Base-by-base conservation (phyloP, 768 basidiomycete species). In the Mycena filopes region DNA sequence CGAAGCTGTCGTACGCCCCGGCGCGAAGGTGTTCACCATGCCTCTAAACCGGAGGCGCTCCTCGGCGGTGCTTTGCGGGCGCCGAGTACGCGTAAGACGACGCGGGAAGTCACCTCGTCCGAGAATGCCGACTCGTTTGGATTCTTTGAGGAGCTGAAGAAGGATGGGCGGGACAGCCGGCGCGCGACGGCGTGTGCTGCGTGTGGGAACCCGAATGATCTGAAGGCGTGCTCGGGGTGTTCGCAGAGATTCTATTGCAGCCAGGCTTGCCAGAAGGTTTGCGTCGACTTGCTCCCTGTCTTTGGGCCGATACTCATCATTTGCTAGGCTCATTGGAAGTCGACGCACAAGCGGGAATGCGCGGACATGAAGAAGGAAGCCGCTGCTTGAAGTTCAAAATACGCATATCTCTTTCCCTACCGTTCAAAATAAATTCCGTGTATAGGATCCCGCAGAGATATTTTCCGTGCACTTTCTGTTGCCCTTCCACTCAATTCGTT, bases 181-280 rank as follows among this genome's bases (percentile, higher is more conserved):
- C 60, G 65, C 31, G 69, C 65, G 60, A 68, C 66, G 50, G 67
- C 68, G 42, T 73, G 73, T 53, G 72, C 72, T 28, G 67, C 69
- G 16, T 74, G 72, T 59, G 73, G 73, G 49, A 74, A 69, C 55
- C 73, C 73, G 38, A 63, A 67, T 42, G 71, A 69, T 36, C 47
- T 66, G 46, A 67, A 72, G 29, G 61, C 68, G 43, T 68, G 63
- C 51, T 60, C 60, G 16, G 55, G 60, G 1, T 64, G 66, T 42
- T 42, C 51, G 23, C 56, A 60, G 36, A 65, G 58, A 45, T 65
- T 70, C 63, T 71, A 71, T 60, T 70, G 69, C 48, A 63, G 66
- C 41, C 43, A 48, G 18, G 60, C 59, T 8, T 66, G 65, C 38
- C 71, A 71, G 53, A 71, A 65, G 69, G 70, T 70, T 58, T 26